A percentile compares a stretch with the other conserved stretches of the same genome.
Conservation (phyloP, 2,329 filamentous ascomycete species). For the Beauveria asiatica region DNA sequence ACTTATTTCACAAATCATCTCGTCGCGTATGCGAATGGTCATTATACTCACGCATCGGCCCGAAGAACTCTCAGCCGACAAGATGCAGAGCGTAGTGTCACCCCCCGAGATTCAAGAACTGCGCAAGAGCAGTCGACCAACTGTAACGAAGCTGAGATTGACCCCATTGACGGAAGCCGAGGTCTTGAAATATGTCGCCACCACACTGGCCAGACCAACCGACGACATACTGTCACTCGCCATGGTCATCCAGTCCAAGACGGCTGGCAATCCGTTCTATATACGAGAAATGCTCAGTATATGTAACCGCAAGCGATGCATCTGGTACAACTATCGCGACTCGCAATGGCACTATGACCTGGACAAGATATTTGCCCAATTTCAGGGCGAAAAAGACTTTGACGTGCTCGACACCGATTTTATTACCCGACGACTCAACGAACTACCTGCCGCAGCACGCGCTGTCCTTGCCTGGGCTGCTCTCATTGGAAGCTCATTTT, state of each 20-base stretch:
- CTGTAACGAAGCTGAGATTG: constrained; percentile 63
- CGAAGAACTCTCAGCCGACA: constrained; percentile 52
- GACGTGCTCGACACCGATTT: constrained; percentile 77
- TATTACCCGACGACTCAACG: constrained; percentile 66
- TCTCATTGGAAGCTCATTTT: constrained; percentile 73
- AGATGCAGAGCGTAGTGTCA: constrained; percentile 45
- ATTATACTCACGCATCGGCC: constrained; percentile 70
- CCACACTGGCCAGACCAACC: constrained; percentile 65
- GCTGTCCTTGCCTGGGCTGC: constrained; percentile 81
- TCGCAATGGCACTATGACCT: constrained; percentile 79
- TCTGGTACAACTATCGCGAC: constrained; percentile 83
- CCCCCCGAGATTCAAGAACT: constrained; percentile 42
- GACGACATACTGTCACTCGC: constrained; percentile 70
- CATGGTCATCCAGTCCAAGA: constrained; percentile 82
- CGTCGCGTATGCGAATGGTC: constrained; percentile 70
- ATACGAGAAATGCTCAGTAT: constrained; percentile 84
- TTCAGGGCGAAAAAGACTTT: constrained; percentile 69
- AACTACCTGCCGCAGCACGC: constrained; percentile 65
- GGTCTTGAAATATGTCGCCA: constrained; percentile 72
- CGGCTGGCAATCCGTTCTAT: constrained; percentile 81
- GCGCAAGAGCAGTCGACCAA: constrained; percentile 39
- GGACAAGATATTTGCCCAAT: constrained; percentile 78
- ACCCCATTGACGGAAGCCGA: constrained; percentile 68
- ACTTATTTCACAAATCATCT: constrained; percentile 71
- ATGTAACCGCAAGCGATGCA: constrained; percentile 76